These are phyloP conservation scores for Metschnikowia gelsemii DNA, from an alignment of 805 yeast species.

Conservation along the genomic window DNA sequence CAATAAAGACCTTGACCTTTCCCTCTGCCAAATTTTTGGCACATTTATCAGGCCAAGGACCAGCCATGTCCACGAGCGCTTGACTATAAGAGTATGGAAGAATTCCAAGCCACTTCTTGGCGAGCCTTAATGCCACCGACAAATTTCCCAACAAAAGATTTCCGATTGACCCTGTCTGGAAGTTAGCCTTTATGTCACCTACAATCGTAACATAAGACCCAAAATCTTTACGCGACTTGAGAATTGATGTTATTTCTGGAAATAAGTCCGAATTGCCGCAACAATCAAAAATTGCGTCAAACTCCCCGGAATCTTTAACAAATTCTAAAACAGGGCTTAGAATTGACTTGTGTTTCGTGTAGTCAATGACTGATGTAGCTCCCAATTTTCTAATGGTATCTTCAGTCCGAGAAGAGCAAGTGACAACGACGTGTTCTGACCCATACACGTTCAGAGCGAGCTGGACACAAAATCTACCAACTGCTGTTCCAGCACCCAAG, in stretches of 20 bases:
- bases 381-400: constrained; percentile 50
- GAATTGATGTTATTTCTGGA: constrained; percentile 37
- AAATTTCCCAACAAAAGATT: constrained; percentile 1
- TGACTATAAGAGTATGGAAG: constrained; percentile 30
- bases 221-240: constrained; percentile 41
- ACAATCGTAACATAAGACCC: constrained; percentile 54
- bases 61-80: constrained; percentile 17
- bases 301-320: constrained; percentile 37
- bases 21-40: constrained; percentile 47
- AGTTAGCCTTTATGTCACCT: constrained; percentile 53
- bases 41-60: constrained; percentile 24
- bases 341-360: constrained; percentile 43
- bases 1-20: constrained; percentile 48
- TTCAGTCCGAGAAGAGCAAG: constrained; percentile 52
- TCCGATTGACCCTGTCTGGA: constrained; percentile 13
- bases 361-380: constrained; percentile 58
- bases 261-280: constrained; percentile 58
- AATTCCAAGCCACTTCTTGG: constrained; percentile 20
- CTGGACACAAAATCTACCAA: constrained; percentile 57
- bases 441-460: constrained; percentile 47
- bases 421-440: constrained; percentile 53
- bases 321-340: constrained; percentile 36
- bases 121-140: constrained; percentile 9
- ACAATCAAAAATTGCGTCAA: constrained; percentile 64
- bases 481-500: constrained; percentile 74